Conservation (phyloP, 371 early-diverging fungal genomes). For the Paramicrosporidium saccamoebae region DNA sequence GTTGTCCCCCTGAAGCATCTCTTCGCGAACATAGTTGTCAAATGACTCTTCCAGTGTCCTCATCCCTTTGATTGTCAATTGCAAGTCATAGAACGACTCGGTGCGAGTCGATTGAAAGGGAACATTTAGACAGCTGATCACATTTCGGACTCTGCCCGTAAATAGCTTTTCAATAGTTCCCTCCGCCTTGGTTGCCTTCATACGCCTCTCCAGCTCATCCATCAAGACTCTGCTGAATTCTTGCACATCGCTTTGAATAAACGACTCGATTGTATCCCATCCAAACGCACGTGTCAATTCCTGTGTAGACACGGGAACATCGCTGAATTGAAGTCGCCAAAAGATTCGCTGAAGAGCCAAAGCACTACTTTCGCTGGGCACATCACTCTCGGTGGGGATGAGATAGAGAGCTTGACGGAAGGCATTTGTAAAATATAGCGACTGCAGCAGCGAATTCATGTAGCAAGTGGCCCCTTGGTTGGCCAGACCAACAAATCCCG, state of each 20-base stretch:
- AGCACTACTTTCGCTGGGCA: constrained; percentile 43
- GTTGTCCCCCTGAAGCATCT: constrained; percentile 89
- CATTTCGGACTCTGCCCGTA: constrained; percentile 79
- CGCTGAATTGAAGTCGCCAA: constrained; percentile 40
- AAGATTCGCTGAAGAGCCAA: constrained; percentile 83
- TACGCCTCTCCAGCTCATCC: constrained; percentile 73
- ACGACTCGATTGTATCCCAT: constrained; percentile 75
- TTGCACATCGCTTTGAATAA: constrained; percentile 89
- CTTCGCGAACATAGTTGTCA: constrained; percentile 46
- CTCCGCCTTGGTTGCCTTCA: constrained; percentile 75
- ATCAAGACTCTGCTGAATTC: constrained; percentile 85
- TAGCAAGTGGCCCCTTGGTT: constrained; percentile 99
- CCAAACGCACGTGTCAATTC: constrained; percentile 87
- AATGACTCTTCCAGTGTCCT: constrained; percentile 66
- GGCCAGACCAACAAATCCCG: constrained; percentile 73
- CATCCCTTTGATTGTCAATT: constrained; percentile 74
- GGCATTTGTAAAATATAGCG: constrained; percentile 72
- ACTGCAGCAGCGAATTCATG: constrained; percentile 93
- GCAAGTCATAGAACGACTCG: constrained; percentile 72
- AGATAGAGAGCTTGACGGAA: constrained; percentile 67
- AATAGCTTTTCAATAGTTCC: constrained; percentile 65
- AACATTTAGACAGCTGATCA: constrained; percentile 69
- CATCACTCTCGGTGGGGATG: constrained; percentile 61
- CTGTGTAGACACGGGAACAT: constrained; percentile 38
- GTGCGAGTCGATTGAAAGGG: constrained; percentile 67